phyloP scores from a whole-genome alignment of 2,329 filamentous ascomycete species.

The Aspergillaceae sp. region DNA sequence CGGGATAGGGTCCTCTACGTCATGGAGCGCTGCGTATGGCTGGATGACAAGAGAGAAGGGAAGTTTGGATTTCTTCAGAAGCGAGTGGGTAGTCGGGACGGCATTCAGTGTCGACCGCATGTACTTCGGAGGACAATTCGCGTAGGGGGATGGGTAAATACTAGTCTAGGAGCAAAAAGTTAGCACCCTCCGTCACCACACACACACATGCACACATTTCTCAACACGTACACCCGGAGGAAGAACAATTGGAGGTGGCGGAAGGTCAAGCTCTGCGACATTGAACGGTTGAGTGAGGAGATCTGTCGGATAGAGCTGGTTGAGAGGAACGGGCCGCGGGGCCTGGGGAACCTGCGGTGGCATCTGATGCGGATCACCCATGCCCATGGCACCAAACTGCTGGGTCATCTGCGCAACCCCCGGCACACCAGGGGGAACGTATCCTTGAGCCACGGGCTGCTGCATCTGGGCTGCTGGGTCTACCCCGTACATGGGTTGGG shows the following conservation, averaged over 20 bases:
- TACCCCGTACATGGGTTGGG: conserved; percentile 35
- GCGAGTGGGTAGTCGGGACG: conserved; percentile 80
- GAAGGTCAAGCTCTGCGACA: conserved; percentile 81
- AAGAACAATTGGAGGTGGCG: conserved; percentile 81
- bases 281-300: conserved; percentile 89
- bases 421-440: conserved; percentile 48
- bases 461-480: conserved; percentile 41
- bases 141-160: conserved; percentile 79
- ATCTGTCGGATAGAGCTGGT: conserved; percentile 87
- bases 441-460: conserved; percentile 59
- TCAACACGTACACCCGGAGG: conserved; percentile 71
- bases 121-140: conserved; percentile 90
- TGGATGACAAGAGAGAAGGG: conserved; percentile 95
- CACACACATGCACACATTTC: background rate
- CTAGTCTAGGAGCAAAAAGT: conserved; percentile 54
- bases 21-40: conserved; percentile 86
- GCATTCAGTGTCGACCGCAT: conserved; percentile 92
- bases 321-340: conserved; percentile 51
- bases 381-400: conserved; percentile 71
- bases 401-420: conserved; percentile 67
- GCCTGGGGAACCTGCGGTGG: conserved; percentile 36
- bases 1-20: conserved; percentile 82
- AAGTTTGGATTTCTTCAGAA: conserved; percentile 93
- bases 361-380: conserved; percentile 51
- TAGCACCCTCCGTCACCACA: conserved; percentile 24